Evolutionary conservation across 306 rosid species (phyloP).

Genomic region (Acacia confusa): DNA sequence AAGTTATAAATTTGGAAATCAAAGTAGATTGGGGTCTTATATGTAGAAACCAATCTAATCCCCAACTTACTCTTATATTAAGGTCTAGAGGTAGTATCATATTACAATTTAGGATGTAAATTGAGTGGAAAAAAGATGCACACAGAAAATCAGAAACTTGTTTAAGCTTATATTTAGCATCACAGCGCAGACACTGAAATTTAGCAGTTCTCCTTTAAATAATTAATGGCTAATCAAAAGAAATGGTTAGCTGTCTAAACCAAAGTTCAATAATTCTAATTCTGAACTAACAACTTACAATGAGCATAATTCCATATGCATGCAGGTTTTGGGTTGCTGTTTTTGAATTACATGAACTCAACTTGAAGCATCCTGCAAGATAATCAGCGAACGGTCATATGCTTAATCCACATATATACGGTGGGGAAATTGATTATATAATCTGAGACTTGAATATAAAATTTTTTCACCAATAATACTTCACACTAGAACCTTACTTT

Average conservation of each 20-base stretch:
- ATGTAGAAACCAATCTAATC: too few relatives aligned
- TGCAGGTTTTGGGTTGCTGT: constrained; percentile 73
- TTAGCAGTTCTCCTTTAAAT: not conserved
- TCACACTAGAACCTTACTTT: constrained; percentile 51
- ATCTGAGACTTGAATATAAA: not conserved
- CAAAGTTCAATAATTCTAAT: constrained; percentile 23
- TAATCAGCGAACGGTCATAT: constrained; percentile 43
- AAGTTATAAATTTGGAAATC: too few relatives aligned
- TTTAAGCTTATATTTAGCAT: not conserved
- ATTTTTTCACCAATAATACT: constrained; percentile 8
- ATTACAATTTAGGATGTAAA: constrained; percentile 2
- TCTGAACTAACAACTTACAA: constrained; percentile 63
- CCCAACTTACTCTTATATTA: too few relatives aligned
- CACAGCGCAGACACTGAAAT: not conserved
- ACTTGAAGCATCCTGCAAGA: constrained; percentile 83
- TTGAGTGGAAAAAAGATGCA: constrained; percentile 7
- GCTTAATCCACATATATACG: not conserved
- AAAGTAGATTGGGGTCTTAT: too few relatives aligned
- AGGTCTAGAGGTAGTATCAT: too few relatives aligned
- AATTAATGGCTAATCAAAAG: not conserved
- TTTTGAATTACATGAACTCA: constrained; percentile 82
- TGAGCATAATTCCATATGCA: constrained; percentile 83
- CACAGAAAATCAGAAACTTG: constrained; percentile 3
- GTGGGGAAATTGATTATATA: constrained; percentile 5
- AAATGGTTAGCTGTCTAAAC: constrained; percentile 13